Percentiles rank a stretch among this genome's conserved stretches.
These are phyloP conservation scores for Oryza punctata DNA, from an alignment of 176 grass and related monocot genomes.

Conservation along the genomic window DNA sequence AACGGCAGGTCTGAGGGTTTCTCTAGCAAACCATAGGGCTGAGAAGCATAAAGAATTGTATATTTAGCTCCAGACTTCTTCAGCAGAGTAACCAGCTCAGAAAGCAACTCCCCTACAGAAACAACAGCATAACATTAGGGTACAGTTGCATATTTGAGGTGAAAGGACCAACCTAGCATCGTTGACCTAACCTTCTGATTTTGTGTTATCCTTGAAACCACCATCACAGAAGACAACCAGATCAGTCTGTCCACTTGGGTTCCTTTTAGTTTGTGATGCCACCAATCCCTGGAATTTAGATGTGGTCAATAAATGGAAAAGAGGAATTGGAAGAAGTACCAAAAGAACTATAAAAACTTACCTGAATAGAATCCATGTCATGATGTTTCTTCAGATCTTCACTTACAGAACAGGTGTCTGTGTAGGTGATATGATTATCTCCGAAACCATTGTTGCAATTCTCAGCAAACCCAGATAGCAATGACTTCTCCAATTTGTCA, in stretches of 20 bases:
- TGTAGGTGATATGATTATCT: constrained; percentile 54
- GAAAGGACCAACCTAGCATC: constrained; percentile 4
- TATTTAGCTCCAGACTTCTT: constrained; percentile 63
- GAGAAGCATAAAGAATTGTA: constrained; percentile 80
- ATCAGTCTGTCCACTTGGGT: constrained; percentile 51
- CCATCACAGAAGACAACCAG: constrained; percentile 67
- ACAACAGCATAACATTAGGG: not conserved
- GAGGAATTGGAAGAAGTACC: not conserved
- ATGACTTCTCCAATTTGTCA: constrained; percentile 70
- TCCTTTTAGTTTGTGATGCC: constrained; percentile 39
- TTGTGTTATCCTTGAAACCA: constrained; percentile 46
- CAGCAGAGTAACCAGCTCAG: constrained; percentile 53
- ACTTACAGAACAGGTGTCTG: constrained; percentile 47
- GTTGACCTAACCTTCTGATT: constrained; percentile 72
- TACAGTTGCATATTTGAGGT: not conserved
- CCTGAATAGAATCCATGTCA: constrained; percentile 59
- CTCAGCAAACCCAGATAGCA: constrained; percentile 71
- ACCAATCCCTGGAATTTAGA: constrained; percentile 60
- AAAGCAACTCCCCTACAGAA: constrained; percentile 74
- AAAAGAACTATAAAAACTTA: constrained; percentile 35
- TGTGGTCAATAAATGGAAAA: not conserved
- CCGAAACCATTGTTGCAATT: constrained; percentile 65
- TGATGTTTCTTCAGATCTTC: constrained; percentile 58
- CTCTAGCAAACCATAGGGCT: constrained; percentile 53
- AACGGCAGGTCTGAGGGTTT: constrained; percentile 40